A percentile compares a stretch with the other conserved stretches of the same genome.
Evolutionary conservation across 495 filamentous ascomycete species (phyloP).

Genomic region (Xylaria acuta): DNA sequence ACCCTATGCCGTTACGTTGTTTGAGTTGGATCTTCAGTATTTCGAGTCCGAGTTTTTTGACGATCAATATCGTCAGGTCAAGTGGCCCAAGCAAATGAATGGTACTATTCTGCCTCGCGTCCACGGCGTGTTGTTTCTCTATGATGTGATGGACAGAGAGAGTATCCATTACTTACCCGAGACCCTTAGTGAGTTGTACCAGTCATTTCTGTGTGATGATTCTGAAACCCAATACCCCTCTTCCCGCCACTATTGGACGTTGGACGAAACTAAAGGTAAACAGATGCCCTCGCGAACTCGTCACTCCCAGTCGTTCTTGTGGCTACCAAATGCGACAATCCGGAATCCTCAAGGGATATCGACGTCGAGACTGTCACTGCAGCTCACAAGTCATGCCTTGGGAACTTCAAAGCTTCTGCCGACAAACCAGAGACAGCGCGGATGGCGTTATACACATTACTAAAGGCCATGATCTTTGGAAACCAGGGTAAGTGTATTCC

Average conservation of each 20-base stretch:
- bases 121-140: constrained; percentile 83
- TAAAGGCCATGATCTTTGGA: constrained; percentile 69
- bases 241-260: not conserved
- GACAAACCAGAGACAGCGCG: constrained; percentile 75
- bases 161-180: constrained; percentile 71
- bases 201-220: constrained; percentile 15
- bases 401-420: constrained; percentile 74
- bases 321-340: constrained; percentile 83
- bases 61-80: constrained; percentile 68
- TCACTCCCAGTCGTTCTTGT: constrained; percentile 77
- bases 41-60: constrained; percentile 69
- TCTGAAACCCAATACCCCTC: not conserved
- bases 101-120: constrained; percentile 72
- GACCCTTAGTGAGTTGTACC: constrained; percentile 69
- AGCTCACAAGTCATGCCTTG: constrained; percentile 65
- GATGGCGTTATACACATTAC: constrained; percentile 77
- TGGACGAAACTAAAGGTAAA: constrained; percentile 30
- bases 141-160: constrained; percentile 79
- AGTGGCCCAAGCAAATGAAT: constrained; percentile 78
- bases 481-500: constrained; percentile 65
- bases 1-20: constrained; percentile 77
- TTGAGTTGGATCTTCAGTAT: constrained; percentile 75
- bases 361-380: constrained; percentile 66
- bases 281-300: constrained; percentile 73
- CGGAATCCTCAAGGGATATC: constrained; percentile 63